A percentile compares a stretch with the other conserved stretches of the same genome.
Evolutionary conservation across 768 basidiomycete genomes (phyloP).

Genomic region (Lyophyllum decastes): DNA sequence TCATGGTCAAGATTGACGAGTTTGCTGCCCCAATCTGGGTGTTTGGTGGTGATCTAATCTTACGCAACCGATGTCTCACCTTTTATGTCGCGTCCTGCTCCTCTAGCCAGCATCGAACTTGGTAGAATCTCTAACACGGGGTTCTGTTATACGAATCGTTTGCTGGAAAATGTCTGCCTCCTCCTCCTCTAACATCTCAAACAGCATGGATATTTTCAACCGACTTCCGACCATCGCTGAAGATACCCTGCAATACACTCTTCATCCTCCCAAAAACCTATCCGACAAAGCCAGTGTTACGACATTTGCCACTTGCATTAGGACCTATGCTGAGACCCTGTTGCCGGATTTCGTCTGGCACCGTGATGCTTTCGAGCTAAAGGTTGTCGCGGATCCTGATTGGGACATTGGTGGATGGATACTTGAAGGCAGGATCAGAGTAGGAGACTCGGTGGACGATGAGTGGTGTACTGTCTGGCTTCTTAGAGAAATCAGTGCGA

Average conservation of each 20-base stretch:
- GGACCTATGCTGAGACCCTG: constrained; percentile 50
- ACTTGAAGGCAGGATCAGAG: constrained; percentile 83
- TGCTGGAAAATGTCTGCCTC: not conserved
- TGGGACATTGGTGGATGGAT: constrained; percentile 45
- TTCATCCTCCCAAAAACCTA: constrained; percentile 60
- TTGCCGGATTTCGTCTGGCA: constrained; percentile 79
- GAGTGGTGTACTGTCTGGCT: constrained; percentile 97
- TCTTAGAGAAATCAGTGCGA: constrained; percentile 69
- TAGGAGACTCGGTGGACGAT: constrained; percentile 97
- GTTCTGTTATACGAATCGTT: not conserved
- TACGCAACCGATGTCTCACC: not conserved
- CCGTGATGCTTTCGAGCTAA: constrained; percentile 79
- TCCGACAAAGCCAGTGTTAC: constrained; percentile 63
- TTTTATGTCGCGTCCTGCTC: not conserved
- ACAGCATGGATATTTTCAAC: constrained; percentile 68
- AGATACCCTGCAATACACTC: constrained; percentile 77
- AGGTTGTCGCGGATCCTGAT: constrained; percentile 54
- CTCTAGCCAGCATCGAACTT: not conserved
- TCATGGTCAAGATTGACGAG: constrained; percentile 10
- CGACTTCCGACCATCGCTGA: constrained; percentile 78
- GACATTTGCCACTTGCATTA: constrained; percentile 70
- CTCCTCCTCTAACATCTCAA: not conserved
- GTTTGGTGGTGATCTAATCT: constrained; percentile 7
- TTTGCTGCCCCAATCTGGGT: not conserved
- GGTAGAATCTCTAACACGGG: not conserved